phyloP scores from a whole-genome alignment of 2,329 filamentous ascomycete genomes.

The Colletotrichum orchidophilum region DNA sequence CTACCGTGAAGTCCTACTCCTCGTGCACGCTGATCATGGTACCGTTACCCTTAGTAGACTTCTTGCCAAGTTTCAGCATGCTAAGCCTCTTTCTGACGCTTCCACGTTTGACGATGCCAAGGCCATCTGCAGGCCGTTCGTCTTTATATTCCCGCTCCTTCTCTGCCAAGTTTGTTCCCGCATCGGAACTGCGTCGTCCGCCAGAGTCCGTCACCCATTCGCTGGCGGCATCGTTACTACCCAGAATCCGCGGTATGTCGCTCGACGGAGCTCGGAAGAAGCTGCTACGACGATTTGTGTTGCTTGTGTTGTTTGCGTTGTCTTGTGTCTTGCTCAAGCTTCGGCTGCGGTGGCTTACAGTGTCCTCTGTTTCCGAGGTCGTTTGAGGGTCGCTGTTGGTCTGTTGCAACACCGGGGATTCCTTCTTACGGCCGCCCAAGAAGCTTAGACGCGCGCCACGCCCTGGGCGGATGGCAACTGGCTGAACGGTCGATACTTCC shows the following conservation, averaged over 20 bases:
- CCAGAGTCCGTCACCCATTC: conserved; percentile 45
- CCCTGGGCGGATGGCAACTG: conserved; percentile 59
- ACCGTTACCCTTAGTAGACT: conserved; percentile 65
- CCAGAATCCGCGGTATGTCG: conserved; percentile 37
- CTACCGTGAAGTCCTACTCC: conserved; percentile 52
- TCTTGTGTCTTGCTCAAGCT: conserved; percentile 42
- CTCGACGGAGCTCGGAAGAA: conserved; percentile 55
- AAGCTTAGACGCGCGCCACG: conserved; percentile 67
- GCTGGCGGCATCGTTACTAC: conserved; percentile 32
- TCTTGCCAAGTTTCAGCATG: conserved; percentile 78
- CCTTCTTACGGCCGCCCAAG: conserved; percentile 63
- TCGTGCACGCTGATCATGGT: conserved; percentile 65
- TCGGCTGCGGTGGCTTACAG: conserved; percentile 39
- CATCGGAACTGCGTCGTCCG: conserved; percentile 39
- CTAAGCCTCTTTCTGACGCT: conserved; percentile 83
- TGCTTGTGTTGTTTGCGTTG: conserved; percentile 43
- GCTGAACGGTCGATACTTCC: conserved; percentile 60
- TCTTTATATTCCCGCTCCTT: conserved; percentile 41
- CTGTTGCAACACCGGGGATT: conserved; percentile 40
- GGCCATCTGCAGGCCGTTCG: conserved; percentile 18
- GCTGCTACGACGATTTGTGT: conserved; percentile 48
- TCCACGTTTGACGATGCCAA: conserved; percentile 58
- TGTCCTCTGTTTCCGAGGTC: conserved; percentile 42
- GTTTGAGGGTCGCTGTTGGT: conserved; percentile 41
- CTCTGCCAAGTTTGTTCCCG: conserved; percentile 35